Conservation (phyloP, 805 yeast species). For the Hanseniaspora lachancei region DNA sequence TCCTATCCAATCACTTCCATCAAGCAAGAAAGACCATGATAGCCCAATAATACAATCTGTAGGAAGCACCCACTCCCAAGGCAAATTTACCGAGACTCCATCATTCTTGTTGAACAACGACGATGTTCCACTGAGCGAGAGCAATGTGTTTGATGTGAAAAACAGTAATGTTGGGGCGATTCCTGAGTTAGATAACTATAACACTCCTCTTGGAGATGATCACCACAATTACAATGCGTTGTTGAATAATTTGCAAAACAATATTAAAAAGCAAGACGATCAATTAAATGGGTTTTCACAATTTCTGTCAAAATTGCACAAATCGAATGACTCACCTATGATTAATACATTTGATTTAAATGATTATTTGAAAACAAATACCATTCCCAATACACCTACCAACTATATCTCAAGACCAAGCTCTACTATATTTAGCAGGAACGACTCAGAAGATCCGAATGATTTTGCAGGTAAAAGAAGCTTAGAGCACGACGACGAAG, state of each 20-base stretch:
- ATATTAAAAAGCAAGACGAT: slow-evolving; percentile 10
- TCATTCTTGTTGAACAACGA: background rate
- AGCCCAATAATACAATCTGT: slow-evolving; percentile 12
- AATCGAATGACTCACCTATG: background rate
- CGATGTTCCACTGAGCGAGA: slow-evolving; percentile 1
- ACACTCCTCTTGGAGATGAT: background rate
- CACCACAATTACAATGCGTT: background rate
- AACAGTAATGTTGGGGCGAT: background rate
- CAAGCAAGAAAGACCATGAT: background rate
- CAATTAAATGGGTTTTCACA: slow-evolving; percentile 11
- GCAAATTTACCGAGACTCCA: background rate
- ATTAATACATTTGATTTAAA: slow-evolving; percentile 12
- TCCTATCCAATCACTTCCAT: background rate
- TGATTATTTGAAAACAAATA: slow-evolving; percentile 11
- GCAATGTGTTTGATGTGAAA: background rate
- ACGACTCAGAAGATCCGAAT: background rate
- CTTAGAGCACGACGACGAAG: background rate
- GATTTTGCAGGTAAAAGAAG: slow-evolving; percentile 4
- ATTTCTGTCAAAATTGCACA: slow-evolving; percentile 1
- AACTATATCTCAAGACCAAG: background rate
- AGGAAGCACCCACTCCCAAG: slow-evolving; percentile 1
- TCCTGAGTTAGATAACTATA: background rate
- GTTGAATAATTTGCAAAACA: background rate
- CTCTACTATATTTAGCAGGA: background rate
- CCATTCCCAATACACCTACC: slow-evolving; percentile 7